These are phyloP conservation scores for Dioscorea zingiberensis DNA, from an alignment of 106 monocot genomes.

Conservation along the genomic window DNA sequence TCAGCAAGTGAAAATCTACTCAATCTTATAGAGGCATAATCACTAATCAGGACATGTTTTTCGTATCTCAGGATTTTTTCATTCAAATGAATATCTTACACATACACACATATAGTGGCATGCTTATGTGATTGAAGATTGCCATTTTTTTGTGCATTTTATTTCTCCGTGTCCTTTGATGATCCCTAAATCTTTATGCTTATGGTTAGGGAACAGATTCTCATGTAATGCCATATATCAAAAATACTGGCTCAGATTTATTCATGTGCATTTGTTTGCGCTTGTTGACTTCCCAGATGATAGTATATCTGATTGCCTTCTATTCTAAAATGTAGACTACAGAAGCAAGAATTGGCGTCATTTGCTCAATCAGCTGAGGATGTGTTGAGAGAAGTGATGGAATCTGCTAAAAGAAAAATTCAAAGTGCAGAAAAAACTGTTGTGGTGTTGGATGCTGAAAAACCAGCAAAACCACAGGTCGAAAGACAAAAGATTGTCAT, in stretches of 20 bases:
- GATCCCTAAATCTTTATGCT: too few species aligned
- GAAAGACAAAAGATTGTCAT: conserved; percentile 67
- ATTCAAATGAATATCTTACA: too few species aligned
- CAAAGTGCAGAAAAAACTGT: conserved; percentile 15
- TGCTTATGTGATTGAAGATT: too few species aligned
- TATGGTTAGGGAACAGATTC: too few species aligned
- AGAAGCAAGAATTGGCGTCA: conserved; percentile 50
- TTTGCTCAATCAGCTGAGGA: conserved; percentile 45
- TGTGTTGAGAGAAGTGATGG: conserved; percentile 40
- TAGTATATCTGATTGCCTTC: background rate
- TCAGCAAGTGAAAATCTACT: too few species aligned
- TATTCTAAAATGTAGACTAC: conserved; percentile 29
- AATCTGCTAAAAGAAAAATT: conserved; percentile 34
- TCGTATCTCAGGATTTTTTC: too few species aligned
- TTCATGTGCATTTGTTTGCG: background rate
- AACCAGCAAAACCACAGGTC: conserved; percentile 21
- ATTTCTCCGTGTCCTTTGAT: too few species aligned
- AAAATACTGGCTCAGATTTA: background rate
- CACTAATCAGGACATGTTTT: too few species aligned
- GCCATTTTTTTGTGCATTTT: too few species aligned
- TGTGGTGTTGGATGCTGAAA: conserved; percentile 16
- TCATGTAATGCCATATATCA: too few species aligned
- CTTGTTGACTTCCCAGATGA: background rate
- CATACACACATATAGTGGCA: too few species aligned
- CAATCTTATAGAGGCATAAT: too few species aligned